phyloP scores from a whole-genome alignment of 1,139 yeast genomes.

The Debaryomyces udenii region DNA sequence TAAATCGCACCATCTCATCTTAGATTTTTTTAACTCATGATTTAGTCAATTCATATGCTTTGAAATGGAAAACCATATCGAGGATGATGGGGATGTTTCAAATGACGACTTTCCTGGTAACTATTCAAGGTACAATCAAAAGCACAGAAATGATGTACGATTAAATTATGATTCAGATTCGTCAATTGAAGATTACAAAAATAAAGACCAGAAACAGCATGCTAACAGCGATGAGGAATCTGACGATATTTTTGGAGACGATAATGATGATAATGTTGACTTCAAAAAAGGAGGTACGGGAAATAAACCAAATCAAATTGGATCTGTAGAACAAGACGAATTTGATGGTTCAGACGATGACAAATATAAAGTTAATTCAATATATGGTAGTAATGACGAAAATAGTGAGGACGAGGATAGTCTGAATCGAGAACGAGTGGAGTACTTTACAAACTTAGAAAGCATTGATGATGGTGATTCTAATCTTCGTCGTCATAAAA shows the following conservation, averaged over 20 bases:
- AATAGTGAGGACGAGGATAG: slow-evolving; percentile 11
- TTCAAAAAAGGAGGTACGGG: slow-evolving; percentile 16
- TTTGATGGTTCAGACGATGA: slow-evolving; percentile 6
- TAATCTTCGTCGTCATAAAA: neutral
- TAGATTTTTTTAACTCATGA: neutral
- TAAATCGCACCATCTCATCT: slow-evolving; percentile 6
- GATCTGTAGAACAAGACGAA: slow-evolving; percentile 6
- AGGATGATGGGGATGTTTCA: slow-evolving; percentile 21
- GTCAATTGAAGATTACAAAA: slow-evolving; percentile 21
- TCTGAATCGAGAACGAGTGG: slow-evolving; percentile 11
- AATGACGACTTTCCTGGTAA: slow-evolving; percentile 31
- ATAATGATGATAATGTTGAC: slow-evolving; percentile 26
- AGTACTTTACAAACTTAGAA: slow-evolving; percentile 22
- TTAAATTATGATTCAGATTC: slow-evolving; percentile 42
- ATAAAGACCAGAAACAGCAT: slow-evolving; percentile 11
- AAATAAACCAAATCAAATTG: slow-evolving; percentile 7
- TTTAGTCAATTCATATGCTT: slow-evolving; percentile 2
- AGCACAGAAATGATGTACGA: slow-evolving; percentile 23
- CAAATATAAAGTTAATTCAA: neutral
- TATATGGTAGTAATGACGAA: slow-evolving; percentile 4
- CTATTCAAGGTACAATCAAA: slow-evolving; percentile 24
- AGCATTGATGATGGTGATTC: slow-evolving; percentile 10
- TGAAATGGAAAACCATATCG: slow-evolving; percentile 11
- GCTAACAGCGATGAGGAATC: slow-evolving; percentile 17
- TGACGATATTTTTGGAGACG: slow-evolving; percentile 47